A percentile compares a stretch with the other conserved stretches of the same genome.
phyloP scores from a whole-genome alignment of 2,329 filamentous ascomycete genomes.

The Trichoderma simmonsii region DNA sequence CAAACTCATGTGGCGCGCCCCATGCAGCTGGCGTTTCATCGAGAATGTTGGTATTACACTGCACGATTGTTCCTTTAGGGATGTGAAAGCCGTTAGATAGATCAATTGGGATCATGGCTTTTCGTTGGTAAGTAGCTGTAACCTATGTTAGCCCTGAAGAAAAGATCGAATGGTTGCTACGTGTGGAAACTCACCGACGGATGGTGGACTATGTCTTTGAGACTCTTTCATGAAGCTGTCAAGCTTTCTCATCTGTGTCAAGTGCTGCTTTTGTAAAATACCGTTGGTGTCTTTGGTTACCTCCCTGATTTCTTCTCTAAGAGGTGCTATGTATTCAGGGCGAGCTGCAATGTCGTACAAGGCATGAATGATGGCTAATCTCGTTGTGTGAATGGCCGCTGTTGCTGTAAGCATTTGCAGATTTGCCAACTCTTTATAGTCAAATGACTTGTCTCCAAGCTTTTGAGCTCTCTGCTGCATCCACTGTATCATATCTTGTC shows the following conservation, averaged over 20 bases:
- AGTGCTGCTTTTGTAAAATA: background rate
- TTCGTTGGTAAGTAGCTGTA: slow-evolving; percentile 27
- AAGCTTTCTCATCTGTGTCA: slow-evolving; percentile 39
- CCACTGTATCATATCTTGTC: background rate
- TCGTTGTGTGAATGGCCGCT: slow-evolving; percentile 45
- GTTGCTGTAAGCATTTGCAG: slow-evolving; percentile 43
- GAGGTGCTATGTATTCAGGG: slow-evolving; percentile 33
- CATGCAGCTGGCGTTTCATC: slow-evolving; percentile 15
- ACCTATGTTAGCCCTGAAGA: background rate
- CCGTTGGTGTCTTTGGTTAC: background rate
- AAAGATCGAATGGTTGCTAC: background rate
- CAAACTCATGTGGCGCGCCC: slow-evolving; percentile 34
- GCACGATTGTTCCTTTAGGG: slow-evolving; percentile 41
- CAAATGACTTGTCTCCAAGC: background rate
- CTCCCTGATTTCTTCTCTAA: background rate
- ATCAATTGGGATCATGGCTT: slow-evolving; percentile 42
- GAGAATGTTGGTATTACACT: background rate
- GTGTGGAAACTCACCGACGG: background rate
- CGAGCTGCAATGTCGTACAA: slow-evolving; percentile 49
- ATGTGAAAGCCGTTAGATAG: slow-evolving; percentile 44
- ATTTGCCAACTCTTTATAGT: slow-evolving; percentile 33
- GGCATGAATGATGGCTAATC: slow-evolving; percentile 20
- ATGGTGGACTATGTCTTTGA: background rate
- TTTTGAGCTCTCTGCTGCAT: background rate
- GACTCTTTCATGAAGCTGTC: slow-evolving; percentile 48